Conservation (phyloP, 306 rosid species). For the Trifolium subterraneum region DNA sequence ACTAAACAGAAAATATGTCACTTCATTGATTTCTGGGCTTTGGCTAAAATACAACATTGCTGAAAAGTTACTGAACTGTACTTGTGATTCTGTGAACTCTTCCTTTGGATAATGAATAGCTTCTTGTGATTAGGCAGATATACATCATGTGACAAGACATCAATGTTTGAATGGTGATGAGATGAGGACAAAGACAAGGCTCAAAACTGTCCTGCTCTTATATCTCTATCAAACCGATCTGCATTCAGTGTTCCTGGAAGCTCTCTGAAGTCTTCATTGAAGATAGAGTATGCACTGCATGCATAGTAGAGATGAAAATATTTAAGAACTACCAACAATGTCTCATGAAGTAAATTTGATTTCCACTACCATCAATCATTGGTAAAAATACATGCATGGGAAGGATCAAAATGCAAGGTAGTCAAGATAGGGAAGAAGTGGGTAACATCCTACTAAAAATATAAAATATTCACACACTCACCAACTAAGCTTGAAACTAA, state of each 20-base stretch:
- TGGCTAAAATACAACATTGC: constrained; percentile 14
- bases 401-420: constrained; percentile 29
- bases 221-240: constrained; percentile 83
- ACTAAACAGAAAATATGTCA: constrained; percentile 37
- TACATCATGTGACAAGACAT: constrained; percentile 39
- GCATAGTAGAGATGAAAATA: constrained; percentile 7
- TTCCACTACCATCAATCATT: background rate
- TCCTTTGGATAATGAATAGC: constrained; percentile 24
- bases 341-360: constrained; percentile 29
- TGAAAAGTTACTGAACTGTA: constrained; percentile 11
- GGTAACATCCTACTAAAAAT: background rate
- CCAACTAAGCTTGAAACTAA: background rate
- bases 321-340: constrained; percentile 20
- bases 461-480: background rate
- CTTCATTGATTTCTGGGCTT: constrained; percentile 20
- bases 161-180: constrained; percentile 21
- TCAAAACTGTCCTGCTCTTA: constrained; percentile 91
- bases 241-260: constrained; percentile 93
- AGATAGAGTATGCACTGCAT: constrained; percentile 92
- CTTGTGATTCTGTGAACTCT: constrained; percentile 32
- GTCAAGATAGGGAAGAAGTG: background rate
- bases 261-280: constrained; percentile 94
- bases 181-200: constrained; percentile 20
- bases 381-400: constrained; percentile 2
- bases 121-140: constrained; percentile 31